Evolutionary conservation across 2,329 filamentous ascomycete genomes (phyloP).

Genomic region (Microsporum canis): DNA sequence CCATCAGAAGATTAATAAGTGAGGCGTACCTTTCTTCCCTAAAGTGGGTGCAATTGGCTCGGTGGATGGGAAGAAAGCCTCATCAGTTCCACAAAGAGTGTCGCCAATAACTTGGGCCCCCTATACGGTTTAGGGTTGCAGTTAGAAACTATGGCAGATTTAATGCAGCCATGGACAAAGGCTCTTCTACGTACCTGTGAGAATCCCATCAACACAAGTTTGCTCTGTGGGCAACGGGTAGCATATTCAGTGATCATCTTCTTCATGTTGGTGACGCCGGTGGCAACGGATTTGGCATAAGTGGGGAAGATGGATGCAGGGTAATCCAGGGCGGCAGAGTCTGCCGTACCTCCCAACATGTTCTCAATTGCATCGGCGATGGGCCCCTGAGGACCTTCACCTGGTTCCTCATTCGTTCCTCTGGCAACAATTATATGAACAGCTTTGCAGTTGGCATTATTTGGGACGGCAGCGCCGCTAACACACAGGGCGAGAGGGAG

Average conservation of each 20-base stretch:
- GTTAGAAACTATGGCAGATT: not conserved
- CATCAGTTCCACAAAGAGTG: constrained; percentile 8
- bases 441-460: not conserved
- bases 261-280: constrained; percentile 5
- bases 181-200: constrained; percentile 6
- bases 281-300: constrained; percentile 7
- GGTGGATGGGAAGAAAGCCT: not conserved
- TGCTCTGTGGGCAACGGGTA: constrained; percentile 5
- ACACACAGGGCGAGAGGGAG: not conserved
- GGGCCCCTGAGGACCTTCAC: constrained; percentile 2
- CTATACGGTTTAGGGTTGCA: not conserved
- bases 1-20: not conserved
- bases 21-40: not conserved
- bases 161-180: not conserved
- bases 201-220: constrained; percentile 11
- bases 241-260: constrained; percentile 7
- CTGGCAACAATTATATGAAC: constrained; percentile 10
- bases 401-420: constrained; percentile 6
- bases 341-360: not conserved
- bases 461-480: not conserved
- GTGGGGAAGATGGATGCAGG: constrained; percentile 9
- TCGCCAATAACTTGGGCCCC: constrained; percentile 11
- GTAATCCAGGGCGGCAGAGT: constrained; percentile 6
- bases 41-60: not conserved
- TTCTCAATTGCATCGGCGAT: constrained; percentile 1